Evolutionary conservation across 2,329 filamentous ascomycete genomes (phyloP).

Genomic region (Hymenoscyphus repandus): DNA sequence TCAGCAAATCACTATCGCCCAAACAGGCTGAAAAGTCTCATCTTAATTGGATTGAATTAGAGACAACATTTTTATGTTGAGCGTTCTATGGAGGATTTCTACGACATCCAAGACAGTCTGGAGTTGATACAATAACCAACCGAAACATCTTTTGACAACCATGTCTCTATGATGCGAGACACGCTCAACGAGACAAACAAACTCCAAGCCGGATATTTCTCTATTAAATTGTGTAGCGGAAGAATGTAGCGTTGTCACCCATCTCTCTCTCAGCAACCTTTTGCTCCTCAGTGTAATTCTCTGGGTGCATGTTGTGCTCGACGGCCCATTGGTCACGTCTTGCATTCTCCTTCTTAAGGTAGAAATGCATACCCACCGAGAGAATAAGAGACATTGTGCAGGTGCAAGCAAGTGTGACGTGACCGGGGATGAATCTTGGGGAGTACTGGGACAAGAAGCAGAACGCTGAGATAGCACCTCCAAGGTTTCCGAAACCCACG

Average conservation of each 20-base stretch:
- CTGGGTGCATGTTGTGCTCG: constrained; percentile 40
- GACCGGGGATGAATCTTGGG: constrained; percentile 39
- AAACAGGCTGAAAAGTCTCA: too few relatives aligned
- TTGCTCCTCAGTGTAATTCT: constrained; percentile 49
- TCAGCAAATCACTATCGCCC: too few relatives aligned
- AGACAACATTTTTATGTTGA: too few relatives aligned
- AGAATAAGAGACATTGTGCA: constrained; percentile 44
- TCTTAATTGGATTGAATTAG: too few relatives aligned
- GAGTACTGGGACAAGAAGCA: constrained; percentile 41
- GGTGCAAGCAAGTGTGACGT: constrained; percentile 40
- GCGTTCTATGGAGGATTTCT: too few relatives aligned
- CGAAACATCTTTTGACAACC: too few relatives aligned
- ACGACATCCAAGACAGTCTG: too few relatives aligned
- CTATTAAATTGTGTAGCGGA: constrained; percentile 44
- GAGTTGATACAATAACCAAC: too few relatives aligned
- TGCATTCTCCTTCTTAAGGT: constrained; percentile 51
- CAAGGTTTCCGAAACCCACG: constrained; percentile 87
- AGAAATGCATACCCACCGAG: constrained; percentile 50
- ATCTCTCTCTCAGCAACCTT: constrained; percentile 47
- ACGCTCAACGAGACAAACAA: background rate
- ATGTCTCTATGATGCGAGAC: background rate
- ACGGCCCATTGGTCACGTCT: constrained; percentile 39
- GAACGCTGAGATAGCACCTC: constrained; percentile 55
- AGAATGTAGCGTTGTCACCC: constrained; percentile 53
- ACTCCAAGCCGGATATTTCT: background rate